These are phyloP conservation scores for Hypoxylon sp. DNA, from an alignment of 2,329 filamentous ascomycete genomes.

Conservation along the genomic window DNA sequence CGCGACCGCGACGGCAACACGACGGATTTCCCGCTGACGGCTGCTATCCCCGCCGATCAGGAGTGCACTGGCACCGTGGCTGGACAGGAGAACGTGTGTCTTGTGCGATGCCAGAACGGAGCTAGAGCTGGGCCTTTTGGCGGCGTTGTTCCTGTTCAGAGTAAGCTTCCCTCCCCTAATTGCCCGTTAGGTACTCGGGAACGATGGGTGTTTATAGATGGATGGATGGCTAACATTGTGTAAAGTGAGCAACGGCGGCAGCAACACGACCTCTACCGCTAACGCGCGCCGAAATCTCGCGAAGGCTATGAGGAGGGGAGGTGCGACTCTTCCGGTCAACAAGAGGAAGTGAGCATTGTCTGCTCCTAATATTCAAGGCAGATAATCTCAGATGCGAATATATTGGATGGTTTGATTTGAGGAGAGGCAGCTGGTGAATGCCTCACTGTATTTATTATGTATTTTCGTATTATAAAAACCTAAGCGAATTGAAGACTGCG, in stretches of 20 bases:
- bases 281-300: constrained; percentile 42
- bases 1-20: constrained; percentile 61
- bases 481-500: neutral
- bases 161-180: constrained; percentile 40
- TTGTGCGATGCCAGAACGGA: constrained; percentile 74
- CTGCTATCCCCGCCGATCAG: constrained; percentile 68
- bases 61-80: constrained; percentile 72
- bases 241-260: constrained; percentile 53
- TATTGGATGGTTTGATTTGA: neutral
- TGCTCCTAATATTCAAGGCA: too few species aligned
- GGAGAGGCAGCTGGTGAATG: neutral
- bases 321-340: constrained; percentile 21
- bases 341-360: constrained; percentile 42
- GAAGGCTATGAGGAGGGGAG: constrained; percentile 40
- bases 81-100: constrained; percentile 71
- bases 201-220: too few species aligned
- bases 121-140: constrained; percentile 74
- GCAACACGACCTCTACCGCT: constrained; percentile 43
- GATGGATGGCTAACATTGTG: constrained; percentile 22
- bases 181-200: too few species aligned
- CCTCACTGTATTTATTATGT: neutral
- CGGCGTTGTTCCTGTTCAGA: constrained; percentile 71
- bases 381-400: neutral
- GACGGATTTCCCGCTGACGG: constrained; percentile 68
- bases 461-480: neutral